Evolutionary conservation across 306 rosid species (phyloP).

Genomic region (Cicer yamashitae): DNA sequence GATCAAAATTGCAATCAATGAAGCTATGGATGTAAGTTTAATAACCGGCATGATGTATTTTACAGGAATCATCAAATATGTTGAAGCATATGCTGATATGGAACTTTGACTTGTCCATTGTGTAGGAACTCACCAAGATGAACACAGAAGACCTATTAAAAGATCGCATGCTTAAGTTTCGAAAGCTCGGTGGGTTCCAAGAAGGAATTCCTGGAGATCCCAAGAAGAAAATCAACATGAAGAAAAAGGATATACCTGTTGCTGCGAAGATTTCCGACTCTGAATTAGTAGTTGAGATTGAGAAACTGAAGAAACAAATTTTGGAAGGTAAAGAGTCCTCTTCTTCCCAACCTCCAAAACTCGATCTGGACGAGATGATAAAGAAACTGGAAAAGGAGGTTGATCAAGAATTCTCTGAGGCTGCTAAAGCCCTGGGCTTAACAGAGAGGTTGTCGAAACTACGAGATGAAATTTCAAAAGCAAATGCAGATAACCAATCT

Average conservation of each 20-base stretch:
- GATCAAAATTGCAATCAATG: conserved; percentile 74
- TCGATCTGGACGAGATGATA: conserved; percentile 60
- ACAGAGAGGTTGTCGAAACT: conserved; percentile 57
- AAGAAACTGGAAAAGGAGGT: conserved; percentile 66
- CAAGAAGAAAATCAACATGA: conserved; percentile 66
- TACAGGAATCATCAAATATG: conserved; percentile 34
- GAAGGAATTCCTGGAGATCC: conserved; percentile 85
- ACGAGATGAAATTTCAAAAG: conserved; percentile 63
- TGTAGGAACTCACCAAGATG: conserved; percentile 78
- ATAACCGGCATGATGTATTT: conserved; percentile 21
- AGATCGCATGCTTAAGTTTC: conserved; percentile 81
- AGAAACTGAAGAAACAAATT: conserved; percentile 63
- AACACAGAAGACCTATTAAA: conserved; percentile 61
- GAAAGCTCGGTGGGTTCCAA: conserved; percentile 79
- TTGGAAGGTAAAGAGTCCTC: conserved; percentile 59
- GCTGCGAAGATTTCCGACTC: conserved; percentile 48
- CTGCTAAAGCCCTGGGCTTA: conserved; percentile 66
- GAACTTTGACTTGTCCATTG: conserved; percentile 39
- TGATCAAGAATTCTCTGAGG: conserved; percentile 67
- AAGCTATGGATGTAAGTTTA: conserved; percentile 83
- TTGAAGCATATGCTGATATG: conserved; percentile 30
- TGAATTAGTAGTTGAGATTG: conserved; percentile 61
- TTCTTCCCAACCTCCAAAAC: conserved; percentile 44
- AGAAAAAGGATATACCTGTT: conserved; percentile 62
- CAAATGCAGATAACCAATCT: conserved; percentile 54